phyloP scores from a whole-genome alignment of 164 flowering plant species.

The Tetracentron sinense region DNA sequence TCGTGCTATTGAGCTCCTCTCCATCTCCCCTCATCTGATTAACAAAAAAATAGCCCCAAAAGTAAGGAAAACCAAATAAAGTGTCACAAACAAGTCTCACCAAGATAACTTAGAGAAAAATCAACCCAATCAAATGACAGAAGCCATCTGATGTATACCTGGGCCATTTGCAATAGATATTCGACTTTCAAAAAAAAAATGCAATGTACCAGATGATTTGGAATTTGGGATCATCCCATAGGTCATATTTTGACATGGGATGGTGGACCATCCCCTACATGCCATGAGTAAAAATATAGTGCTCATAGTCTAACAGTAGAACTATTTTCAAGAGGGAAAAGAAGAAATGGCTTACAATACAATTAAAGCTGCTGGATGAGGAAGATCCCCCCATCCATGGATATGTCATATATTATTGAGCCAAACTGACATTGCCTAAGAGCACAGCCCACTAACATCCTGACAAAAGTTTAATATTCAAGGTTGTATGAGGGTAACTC shows the following conservation, averaged over 20 bases:
- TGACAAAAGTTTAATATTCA: constrained; percentile 25
- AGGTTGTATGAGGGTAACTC: not conserved
- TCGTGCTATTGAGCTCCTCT: constrained; percentile 49
- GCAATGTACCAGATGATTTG: no score
- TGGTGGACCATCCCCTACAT: no score
- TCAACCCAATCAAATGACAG: no score
- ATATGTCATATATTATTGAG: constrained; percentile 49
- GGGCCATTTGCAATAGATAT: no score
- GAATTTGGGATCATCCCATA: no score
- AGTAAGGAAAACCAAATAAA: not conserved
- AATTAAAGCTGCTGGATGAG: constrained; percentile 69
- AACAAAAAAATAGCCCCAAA: constrained; percentile 14
- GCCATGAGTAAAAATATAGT: no score
- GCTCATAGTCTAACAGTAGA: no score
- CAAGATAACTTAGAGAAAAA: no score
- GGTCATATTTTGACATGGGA: no score
- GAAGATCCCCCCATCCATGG: constrained; percentile 60
- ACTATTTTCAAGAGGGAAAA: constrained; percentile 6
- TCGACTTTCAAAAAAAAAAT: no score
- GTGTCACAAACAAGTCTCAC: no score
- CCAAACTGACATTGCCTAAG: constrained; percentile 82
- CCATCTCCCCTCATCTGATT: constrained; percentile 76
- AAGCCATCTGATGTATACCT: no score
- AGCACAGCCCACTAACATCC: constrained; percentile 93
- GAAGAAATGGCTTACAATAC: constrained; percentile 60